These are phyloP conservation scores for Castanea crenata DNA, from an alignment of 306 rosid species.

Conservation along the genomic window DNA sequence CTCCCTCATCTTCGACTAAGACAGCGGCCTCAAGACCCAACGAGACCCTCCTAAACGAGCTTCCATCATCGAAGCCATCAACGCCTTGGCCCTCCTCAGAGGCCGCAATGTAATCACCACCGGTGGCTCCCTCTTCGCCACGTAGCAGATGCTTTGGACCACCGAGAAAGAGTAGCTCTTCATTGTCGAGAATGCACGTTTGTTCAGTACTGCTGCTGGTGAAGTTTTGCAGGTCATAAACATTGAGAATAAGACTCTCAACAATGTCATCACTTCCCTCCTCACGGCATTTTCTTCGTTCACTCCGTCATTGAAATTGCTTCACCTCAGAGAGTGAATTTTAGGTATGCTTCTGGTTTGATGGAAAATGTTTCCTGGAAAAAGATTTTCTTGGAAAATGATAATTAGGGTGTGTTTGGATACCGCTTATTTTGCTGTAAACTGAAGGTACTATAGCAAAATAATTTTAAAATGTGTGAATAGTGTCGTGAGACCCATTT, in stretches of 20 bases:
- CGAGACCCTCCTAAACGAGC: slow-evolving; percentile 37
- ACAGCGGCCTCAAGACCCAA: slow-evolving; percentile 80
- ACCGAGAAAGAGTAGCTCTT: slow-evolving; percentile 97
- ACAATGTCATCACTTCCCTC: slow-evolving; percentile 93
- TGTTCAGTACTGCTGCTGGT: slow-evolving; percentile 76
- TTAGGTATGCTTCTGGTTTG: slow-evolving; percentile 45
- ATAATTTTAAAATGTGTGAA: too few species aligned
- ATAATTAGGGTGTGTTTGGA: too few species aligned
- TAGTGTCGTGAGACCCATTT: too few species aligned
- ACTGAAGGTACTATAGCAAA: too few species aligned
- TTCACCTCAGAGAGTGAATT: slow-evolving; percentile 74
- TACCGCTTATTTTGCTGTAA: too few species aligned
- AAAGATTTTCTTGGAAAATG: too few species aligned
- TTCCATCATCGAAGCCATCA: slow-evolving; percentile 55
- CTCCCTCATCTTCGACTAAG: slow-evolving; percentile 69
- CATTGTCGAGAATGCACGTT: slow-evolving; percentile 65
- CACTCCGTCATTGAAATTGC: slow-evolving; percentile 66
- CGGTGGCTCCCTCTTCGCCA: slow-evolving; percentile 54
- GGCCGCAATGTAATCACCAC: slow-evolving; percentile 59
- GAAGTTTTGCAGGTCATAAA: slow-evolving; percentile 92
- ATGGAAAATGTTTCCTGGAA: background rate
- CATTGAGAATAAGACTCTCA: slow-evolving; percentile 49
- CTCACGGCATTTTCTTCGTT: slow-evolving; percentile 89
- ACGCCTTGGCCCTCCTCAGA: slow-evolving; percentile 45
- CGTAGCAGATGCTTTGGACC: slow-evolving; percentile 93